A percentile compares a stretch with the other conserved stretches of the same genome.
phyloP scores from a whole-genome alignment of 1,284 basidiomycete species.

The Pyrrhoderma noxium region DNA sequence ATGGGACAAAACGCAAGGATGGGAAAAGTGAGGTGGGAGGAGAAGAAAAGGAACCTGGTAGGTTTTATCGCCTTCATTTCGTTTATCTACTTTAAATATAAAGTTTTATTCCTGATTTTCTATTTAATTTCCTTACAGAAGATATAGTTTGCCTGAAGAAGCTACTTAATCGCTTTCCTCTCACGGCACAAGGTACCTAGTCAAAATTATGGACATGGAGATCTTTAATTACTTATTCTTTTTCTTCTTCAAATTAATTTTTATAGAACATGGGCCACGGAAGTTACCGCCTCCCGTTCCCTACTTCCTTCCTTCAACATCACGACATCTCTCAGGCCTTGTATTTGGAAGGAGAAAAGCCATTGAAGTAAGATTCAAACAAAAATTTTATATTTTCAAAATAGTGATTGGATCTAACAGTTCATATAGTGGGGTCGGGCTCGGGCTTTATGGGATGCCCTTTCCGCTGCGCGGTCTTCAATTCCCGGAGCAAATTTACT shows the following conservation, averaged over 20 bases:
- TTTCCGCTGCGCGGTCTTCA: slow-evolving; percentile 27
- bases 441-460: slow-evolving; percentile 43
- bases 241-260: background rate
- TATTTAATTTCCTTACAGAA: slow-evolving; percentile 24
- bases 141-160: slow-evolving; percentile 36
- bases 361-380: slow-evolving; percentile 47
- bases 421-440: slow-evolving; percentile 53
- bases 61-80: background rate
- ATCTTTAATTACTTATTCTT: slow-evolving; percentile 1
- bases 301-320: slow-evolving; percentile 45
- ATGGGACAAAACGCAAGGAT: background rate
- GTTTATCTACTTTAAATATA: background rate
- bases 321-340: slow-evolving; percentile 39
- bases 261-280: slow-evolving; percentile 18
- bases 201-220: background rate
- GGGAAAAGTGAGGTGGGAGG: background rate
- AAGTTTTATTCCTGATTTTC: slow-evolving; percentile 26
- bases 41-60: background rate
- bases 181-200: slow-evolving; percentile 49
- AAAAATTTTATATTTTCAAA: too few relatives aligned
- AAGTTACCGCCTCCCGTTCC: slow-evolving; percentile 31
- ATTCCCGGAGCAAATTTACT: background rate
- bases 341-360: slow-evolving; percentile 58
- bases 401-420: background rate
- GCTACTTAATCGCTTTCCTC: slow-evolving; percentile 47